Conservation (phyloP, 2,329 filamentous ascomycete genomes). For the Calonectria montana region DNA sequence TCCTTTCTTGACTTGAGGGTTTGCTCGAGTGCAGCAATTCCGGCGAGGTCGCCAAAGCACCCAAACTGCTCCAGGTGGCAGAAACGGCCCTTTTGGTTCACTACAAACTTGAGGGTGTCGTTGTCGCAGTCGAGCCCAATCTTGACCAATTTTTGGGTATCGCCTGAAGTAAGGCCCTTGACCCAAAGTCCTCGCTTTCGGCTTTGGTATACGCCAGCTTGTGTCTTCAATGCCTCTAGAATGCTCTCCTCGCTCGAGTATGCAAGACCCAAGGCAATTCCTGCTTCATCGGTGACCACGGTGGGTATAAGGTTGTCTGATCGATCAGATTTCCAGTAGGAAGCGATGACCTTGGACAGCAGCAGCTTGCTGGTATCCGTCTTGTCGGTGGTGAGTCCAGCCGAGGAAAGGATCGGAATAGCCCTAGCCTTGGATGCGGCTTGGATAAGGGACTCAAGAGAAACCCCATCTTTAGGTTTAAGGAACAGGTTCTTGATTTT, state of each 20-base stretch:
- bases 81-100: constrained; percentile 91
- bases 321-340: constrained; percentile 83
- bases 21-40: constrained; percentile 86
- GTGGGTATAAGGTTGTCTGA: constrained; percentile 88
- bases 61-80: constrained; percentile 93
- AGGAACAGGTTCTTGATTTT: constrained; percentile 63
- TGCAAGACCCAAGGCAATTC: constrained; percentile 86
- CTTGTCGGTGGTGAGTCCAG: constrained; percentile 75
- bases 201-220: constrained; percentile 91
- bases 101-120: constrained; percentile 90
- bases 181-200: constrained; percentile 96
- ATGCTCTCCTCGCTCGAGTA: constrained; percentile 96
- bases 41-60: constrained; percentile 88
- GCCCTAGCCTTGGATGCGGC: constrained; percentile 63
- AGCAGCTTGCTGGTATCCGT: constrained; percentile 65
- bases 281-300: constrained; percentile 89
- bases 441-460: constrained; percentile 60
- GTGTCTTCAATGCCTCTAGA: constrained; percentile 82
- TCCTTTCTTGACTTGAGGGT: constrained; percentile 85
- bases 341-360: constrained; percentile 78
- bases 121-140: constrained; percentile 93
- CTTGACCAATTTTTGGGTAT: constrained; percentile 88
- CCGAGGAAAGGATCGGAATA: constrained; percentile 81
- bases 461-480: constrained; percentile 59
- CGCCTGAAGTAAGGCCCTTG: constrained; percentile 94